These are phyloP conservation scores for Fonsecaea nubica DNA, from an alignment of 2,329 filamentous ascomycete genomes.

Conservation along the genomic window DNA sequence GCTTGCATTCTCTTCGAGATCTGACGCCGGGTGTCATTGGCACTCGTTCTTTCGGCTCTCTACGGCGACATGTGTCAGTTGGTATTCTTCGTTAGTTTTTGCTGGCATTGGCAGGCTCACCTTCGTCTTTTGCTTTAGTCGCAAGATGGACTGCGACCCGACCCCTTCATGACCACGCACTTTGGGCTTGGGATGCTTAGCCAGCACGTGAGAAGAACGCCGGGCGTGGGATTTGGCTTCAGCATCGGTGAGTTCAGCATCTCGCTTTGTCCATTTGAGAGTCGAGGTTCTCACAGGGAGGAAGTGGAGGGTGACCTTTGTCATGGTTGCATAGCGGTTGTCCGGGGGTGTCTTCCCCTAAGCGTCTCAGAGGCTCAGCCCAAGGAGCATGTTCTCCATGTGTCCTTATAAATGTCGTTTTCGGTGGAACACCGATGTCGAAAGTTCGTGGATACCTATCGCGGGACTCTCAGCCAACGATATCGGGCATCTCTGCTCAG, in stretches of 20 bases:
- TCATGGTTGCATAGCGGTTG: not conserved
- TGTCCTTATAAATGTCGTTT: too few relatives aligned
- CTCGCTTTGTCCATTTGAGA: not conserved
- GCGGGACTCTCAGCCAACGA: not conserved
- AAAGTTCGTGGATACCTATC: not conserved
- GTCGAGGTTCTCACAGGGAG: not conserved
- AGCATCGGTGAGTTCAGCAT: slow-evolving; percentile 1
- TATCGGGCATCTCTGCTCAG: not conserved
- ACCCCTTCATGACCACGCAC: not conserved
- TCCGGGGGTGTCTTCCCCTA: not conserved
- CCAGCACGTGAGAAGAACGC: not conserved
- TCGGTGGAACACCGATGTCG: not conserved
- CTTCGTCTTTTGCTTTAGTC: not conserved
- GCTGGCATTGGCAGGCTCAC: not conserved
- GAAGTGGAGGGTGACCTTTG: not conserved
- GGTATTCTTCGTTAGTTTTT: not conserved
- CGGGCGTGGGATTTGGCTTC: slow-evolving; percentile 8
- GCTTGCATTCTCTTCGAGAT: not conserved
- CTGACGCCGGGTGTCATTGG: not conserved
- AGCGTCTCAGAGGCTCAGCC: not conserved
- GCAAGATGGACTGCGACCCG: slow-evolving; percentile 1
- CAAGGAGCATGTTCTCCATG: too few relatives aligned
- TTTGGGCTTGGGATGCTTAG: not conserved
- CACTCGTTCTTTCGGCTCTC: not conserved
- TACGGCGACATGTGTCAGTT: not conserved